Evolutionary conservation across 2,329 filamentous ascomycete species (phyloP), one percentile per base, ranked within the genome.

Genomic region (Hypomyces perniciosus): DNA sequence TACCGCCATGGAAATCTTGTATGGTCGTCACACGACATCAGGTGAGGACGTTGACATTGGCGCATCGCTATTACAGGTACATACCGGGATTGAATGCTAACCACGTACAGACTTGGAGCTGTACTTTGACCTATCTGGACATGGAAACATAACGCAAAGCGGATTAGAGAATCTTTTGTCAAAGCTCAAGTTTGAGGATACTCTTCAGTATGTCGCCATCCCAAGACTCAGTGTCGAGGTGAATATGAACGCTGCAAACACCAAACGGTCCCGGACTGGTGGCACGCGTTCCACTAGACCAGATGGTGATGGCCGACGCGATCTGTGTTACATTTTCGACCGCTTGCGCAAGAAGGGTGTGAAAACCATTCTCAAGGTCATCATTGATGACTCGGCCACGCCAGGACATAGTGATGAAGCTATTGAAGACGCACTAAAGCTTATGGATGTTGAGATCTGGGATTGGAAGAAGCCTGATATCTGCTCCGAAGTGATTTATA

Each of bases 381-480:
- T 61, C n/a, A 62, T 66, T 7, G 58, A 63, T 8, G 63, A 67
- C 45, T 41, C 39, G 5, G 12, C 35, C 0, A 46, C 51, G 20
- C 51, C 54, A 1, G 39, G 59, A 4, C 65, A 68, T 42, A 62
- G 61, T 33, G 61, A 68, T 40, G 56, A 62, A 39, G 58, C 57
- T 1, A 68, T 68, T 31, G 61, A 62, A 35, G 49, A 59, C 10
- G 49, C 57, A 0, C 52, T 67, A 7, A 50, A 56, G 8, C 46
- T 43, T 1, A 58, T 67, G 35, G 51, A 57, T 8, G 57, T 68
- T 8, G 61, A 65, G 49, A 54, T 56, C 2, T 62, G 60, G 49
- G 58, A 67, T 33, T 68, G 65, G 65, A 57, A 53, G 5, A 64
- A 62, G 50, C 41, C 51, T 3, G 65, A 68, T 44, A 44, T 68